Evolutionary conservation across 2,329 filamentous ascomycete genomes (phyloP).

Genomic region (Setomelanomma holmii): DNA sequence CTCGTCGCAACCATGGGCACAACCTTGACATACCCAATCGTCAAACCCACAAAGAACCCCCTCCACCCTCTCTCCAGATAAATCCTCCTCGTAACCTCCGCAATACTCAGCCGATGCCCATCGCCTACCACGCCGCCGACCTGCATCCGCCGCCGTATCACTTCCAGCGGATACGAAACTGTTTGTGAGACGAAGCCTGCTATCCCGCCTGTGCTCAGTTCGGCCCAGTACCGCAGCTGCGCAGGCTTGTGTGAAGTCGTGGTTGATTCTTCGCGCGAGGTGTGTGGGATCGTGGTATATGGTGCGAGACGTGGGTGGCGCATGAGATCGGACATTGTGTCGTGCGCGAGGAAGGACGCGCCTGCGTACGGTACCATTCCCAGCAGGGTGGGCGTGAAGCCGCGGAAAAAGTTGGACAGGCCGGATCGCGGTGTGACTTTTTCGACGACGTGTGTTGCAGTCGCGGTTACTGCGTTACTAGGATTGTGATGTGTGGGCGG

Average conservation of each 20-base stretch:
- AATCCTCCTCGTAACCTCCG: constrained; percentile 79
- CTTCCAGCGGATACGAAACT: constrained; percentile 90
- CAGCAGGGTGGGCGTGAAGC: constrained; percentile 86
- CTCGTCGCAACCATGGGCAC: constrained; percentile 83
- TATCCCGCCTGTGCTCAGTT: constrained; percentile 81
- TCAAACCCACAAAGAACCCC: constrained; percentile 91
- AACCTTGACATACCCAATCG: constrained; percentile 94
- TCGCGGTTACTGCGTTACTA: constrained; percentile 51
- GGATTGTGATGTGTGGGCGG: constrained; percentile 37
- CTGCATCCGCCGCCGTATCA: constrained; percentile 92
- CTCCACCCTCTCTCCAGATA: constrained; percentile 75
- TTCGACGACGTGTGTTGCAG: constrained; percentile 55
- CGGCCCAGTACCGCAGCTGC: constrained; percentile 82
- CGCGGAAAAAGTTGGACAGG: constrained; percentile 90
- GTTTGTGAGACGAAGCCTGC: constrained; percentile 92
- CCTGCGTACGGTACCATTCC: constrained; percentile 98
- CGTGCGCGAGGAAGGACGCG: constrained; percentile 93
- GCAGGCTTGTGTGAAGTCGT: constrained; percentile 64
- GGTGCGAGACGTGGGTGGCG: constrained; percentile 70
- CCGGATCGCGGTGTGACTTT: constrained; percentile 69
- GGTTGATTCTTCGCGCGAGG: constrained; percentile 47
- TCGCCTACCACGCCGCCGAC: constrained; percentile 94
- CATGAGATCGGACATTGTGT: constrained; percentile 84
- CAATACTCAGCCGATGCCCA: constrained; percentile 77
- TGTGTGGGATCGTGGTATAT: constrained; percentile 77